These are phyloP conservation scores for Pleurotus tuber-regium DNA, from an alignment of 768 basidiomycete genomes.

Conservation along the genomic window DNA sequence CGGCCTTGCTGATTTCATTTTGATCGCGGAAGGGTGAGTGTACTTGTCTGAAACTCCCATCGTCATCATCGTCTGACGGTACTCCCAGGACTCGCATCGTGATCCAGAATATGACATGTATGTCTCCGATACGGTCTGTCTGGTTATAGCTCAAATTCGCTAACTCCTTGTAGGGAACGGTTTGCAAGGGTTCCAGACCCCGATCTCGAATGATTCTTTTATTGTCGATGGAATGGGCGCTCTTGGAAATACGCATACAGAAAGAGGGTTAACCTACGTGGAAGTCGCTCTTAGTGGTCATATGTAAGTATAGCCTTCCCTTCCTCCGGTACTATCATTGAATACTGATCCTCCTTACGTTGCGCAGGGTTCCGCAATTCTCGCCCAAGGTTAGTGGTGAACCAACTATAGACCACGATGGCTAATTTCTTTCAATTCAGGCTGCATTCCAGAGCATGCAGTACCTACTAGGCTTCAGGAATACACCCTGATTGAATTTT, in stretches of 20 bases:
- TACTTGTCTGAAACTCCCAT: neutral
- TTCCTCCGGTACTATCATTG: no score
- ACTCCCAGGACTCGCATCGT: constrained; percentile 50
- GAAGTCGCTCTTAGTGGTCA: constrained; percentile 72
- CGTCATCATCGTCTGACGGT: neutral
- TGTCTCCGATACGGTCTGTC: neutral
- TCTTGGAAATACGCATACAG: constrained; percentile 60
- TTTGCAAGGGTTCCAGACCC: constrained; percentile 70
- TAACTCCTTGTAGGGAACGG: constrained; percentile 49
- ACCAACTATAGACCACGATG: constrained; percentile 1
- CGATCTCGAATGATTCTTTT: constrained; percentile 64
- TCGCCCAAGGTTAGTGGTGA: constrained; percentile 49
- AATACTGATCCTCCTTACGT: neutral
- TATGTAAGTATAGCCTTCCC: constrained; percentile 42
- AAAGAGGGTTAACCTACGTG: constrained; percentile 64
- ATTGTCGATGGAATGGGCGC: constrained; percentile 72
- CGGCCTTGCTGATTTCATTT: constrained; percentile 69
- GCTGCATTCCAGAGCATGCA: constrained; percentile 71
- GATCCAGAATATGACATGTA: constrained; percentile 51
- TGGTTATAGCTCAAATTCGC: neutral
- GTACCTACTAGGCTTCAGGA: constrained; percentile 63
- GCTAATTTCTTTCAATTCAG: constrained; percentile 30
- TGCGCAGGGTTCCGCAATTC: constrained; percentile 60
- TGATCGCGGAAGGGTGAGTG: constrained; percentile 71
- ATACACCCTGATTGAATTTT: constrained; percentile 45